Conservation (phyloP, 768 basidiomycete genomes). For the Tylopilus balloui region DNA sequence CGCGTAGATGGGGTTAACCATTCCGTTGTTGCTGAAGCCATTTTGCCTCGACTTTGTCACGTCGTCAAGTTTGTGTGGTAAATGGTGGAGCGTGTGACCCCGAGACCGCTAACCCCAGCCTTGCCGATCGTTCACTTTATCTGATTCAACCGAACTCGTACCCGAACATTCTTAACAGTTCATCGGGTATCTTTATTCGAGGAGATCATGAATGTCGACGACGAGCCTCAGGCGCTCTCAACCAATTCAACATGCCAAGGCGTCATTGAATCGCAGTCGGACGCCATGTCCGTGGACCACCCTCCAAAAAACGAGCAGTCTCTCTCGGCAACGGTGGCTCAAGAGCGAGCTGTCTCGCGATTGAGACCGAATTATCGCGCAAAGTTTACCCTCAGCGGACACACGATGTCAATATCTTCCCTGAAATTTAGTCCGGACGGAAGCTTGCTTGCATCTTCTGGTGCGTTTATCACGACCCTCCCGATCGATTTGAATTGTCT, state of each 20-base stretch:
- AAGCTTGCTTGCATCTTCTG: conserved; percentile 72
- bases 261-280: conserved; percentile 4
- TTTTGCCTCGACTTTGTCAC: conserved; percentile 11
- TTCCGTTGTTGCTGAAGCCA: conserved; percentile 41
- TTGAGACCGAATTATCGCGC: conserved; percentile 50
- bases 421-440: conserved; percentile 90
- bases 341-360: conserved; percentile 6
- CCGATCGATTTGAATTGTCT: conserved; percentile 5
- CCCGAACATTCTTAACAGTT: not conserved
- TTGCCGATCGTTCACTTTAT: too few relatives aligned
- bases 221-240: conserved; percentile 1
- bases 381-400: conserved; percentile 71
- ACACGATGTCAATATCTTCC: conserved; percentile 75
- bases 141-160: not conserved
- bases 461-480: conserved; percentile 43
- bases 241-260: not conserved
- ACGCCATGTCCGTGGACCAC: conserved; percentile 9
- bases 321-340: not conserved
- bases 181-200: not conserved
- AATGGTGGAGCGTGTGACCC: conserved; percentile 3
- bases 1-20: conserved; percentile 77
- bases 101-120: conserved; percentile 4
- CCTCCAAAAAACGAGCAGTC: not conserved
- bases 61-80: not conserved
- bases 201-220: conserved; percentile 16